phyloP scores from a whole-genome alignment of 1,139 yeast genomes.

The Suhomyces panamericanus region DNA sequence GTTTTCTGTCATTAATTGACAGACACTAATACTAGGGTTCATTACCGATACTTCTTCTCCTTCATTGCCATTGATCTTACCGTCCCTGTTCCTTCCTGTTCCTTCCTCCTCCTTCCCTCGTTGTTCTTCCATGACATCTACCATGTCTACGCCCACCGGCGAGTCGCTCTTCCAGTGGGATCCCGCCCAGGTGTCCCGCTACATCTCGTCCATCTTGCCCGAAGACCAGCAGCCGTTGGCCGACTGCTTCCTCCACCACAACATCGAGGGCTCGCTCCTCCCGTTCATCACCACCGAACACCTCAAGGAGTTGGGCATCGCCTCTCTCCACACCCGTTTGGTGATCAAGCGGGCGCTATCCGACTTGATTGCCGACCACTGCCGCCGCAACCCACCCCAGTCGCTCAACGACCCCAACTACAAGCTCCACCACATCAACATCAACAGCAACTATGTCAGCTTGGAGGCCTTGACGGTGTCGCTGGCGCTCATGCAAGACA shows the following conservation, averaged over 20 bases:
- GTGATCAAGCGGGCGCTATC: slow-evolving; percentile 50
- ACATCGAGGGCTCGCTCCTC: slow-evolving; percentile 61
- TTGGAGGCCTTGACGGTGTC: slow-evolving; percentile 38
- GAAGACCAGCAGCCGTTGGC: slow-evolving; percentile 26
- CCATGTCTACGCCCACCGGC: slow-evolving; percentile 23
- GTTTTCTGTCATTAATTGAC: too few relatives aligned
- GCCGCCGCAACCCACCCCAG: slow-evolving; percentile 30
- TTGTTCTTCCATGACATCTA: neutral
- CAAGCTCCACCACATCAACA: slow-evolving; percentile 29
- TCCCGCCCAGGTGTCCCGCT: slow-evolving; percentile 47
- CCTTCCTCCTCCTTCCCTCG: neutral
- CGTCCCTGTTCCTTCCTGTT: neutral
- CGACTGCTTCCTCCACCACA: slow-evolving; percentile 48
- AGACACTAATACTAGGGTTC: too few relatives aligned
- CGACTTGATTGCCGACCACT: slow-evolving; percentile 42
- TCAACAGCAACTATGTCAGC: slow-evolving; percentile 36
- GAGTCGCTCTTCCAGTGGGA: slow-evolving; percentile 50
- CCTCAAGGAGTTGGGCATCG: slow-evolving; percentile 58
- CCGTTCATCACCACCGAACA: slow-evolving; percentile 62
- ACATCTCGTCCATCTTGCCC: slow-evolving; percentile 28
- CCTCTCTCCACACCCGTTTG: slow-evolving; percentile 43
- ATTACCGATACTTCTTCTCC: too few relatives aligned
- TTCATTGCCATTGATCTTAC: too few relatives aligned
- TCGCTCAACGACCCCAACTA: slow-evolving; percentile 34
- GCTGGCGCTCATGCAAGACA: slow-evolving; percentile 38